A percentile compares a stretch with the other conserved stretches of the same genome.
phyloP scores from a whole-genome alignment of 2,329 filamentous ascomycete species.

The Aspergillus glaucus region DNA sequence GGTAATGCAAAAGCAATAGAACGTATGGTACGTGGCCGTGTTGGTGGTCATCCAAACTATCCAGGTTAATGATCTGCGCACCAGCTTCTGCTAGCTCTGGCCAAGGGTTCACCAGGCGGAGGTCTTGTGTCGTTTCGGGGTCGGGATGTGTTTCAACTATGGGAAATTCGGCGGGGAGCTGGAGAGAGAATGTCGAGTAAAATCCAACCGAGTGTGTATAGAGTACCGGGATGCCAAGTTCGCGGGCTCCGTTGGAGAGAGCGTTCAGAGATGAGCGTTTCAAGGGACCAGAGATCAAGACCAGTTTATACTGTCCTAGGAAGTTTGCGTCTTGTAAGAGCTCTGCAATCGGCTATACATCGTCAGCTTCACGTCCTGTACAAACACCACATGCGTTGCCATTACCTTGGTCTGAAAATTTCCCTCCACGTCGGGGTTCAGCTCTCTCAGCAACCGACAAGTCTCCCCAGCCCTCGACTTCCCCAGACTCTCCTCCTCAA shows the following conservation, averaged over 20 bases:
- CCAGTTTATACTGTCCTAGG: conserved; percentile 49
- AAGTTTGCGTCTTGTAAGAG: conserved; percentile 34
- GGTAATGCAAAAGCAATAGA: conserved; percentile 71
- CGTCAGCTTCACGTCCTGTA: conserved; percentile 11
- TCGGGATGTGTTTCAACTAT: conserved; percentile 96
- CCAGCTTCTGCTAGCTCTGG: conserved; percentile 67
- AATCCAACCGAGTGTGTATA: conserved; percentile 87
- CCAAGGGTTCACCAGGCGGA: conserved; percentile 82
- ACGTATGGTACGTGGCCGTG: conserved; percentile 91
- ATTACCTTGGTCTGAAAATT: conserved; percentile 56
- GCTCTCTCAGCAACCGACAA: conserved; percentile 69
- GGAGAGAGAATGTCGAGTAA: conserved; percentile 80
- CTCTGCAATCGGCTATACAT: conserved; percentile 28
- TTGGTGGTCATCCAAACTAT: conserved; percentile 65
- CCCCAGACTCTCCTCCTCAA: conserved; percentile 72
- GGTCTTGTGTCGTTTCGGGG: conserved; percentile 72
- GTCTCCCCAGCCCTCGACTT: conserved; percentile 72
- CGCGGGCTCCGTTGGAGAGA: conserved; percentile 46
- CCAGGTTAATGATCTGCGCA: conserved; percentile 58
- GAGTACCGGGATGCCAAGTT: conserved; percentile 65
- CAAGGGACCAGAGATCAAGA: conserved; percentile 57
- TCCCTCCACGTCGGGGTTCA: conserved; percentile 88
- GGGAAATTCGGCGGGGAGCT: conserved; percentile 72
- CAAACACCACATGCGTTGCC: not conserved
- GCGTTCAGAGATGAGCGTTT: conserved; percentile 45